Evolutionary conservation across 176 grass and related monocot genomes (phyloP).

Genomic region (Phoenix dactylifera): DNA sequence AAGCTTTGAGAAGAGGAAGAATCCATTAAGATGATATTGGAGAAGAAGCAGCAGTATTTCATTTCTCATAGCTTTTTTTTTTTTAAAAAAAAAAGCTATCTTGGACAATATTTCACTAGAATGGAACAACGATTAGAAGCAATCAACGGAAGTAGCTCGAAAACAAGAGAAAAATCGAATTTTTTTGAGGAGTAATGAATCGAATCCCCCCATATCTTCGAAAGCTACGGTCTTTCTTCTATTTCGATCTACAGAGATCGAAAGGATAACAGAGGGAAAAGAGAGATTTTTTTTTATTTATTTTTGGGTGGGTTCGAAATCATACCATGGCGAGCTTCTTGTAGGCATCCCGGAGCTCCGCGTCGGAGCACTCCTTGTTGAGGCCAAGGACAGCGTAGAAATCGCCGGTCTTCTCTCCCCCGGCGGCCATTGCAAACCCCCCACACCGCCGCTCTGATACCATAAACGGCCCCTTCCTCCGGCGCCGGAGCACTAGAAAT

Average conservation of each 20-base stretch:
- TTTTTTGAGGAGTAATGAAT: neutral
- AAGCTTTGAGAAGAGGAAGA: no score
- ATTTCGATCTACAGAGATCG: no score
- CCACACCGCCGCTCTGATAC: constrained; percentile 8
- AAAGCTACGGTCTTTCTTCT: no score
- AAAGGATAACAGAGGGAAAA: neutral
- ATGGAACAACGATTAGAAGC: no score
- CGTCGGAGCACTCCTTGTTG: constrained; percentile 72
- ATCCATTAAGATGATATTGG: no score
- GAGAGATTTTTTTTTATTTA: neutral
- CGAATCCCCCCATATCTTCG: neutral
- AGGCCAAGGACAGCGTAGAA: constrained; percentile 79
- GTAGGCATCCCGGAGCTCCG: constrained; percentile 71
- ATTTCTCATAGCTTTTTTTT: no score
- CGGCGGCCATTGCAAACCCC: constrained; percentile 32
- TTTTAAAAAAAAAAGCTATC: no score
- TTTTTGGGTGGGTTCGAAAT: neutral
- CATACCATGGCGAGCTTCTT: constrained; percentile 83
- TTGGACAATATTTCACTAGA: no score
- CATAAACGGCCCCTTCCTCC: neutral
- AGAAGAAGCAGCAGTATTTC: no score
- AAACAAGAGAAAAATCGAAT: neutral
- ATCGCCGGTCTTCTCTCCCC: constrained; percentile 36
- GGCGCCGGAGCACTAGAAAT: neutral
- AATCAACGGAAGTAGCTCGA: neutral